phyloP scores from a whole-genome alignment of 768 basidiomycete species.

The Boletus huronensis region DNA sequence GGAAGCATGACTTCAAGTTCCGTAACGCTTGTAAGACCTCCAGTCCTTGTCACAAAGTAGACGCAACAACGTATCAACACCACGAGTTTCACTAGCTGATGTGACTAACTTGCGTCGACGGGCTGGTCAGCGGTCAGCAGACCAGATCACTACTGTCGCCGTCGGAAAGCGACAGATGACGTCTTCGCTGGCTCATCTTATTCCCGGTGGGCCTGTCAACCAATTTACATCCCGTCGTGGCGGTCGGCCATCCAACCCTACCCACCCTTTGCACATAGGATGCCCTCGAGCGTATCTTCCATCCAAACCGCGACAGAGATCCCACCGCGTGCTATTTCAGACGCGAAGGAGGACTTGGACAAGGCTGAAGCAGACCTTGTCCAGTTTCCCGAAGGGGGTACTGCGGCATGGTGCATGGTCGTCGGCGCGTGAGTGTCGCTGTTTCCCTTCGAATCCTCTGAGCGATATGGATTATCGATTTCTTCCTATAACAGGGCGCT shows the following conservation, averaged over 20 bases:
- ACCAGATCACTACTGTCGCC: too few species aligned
- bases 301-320: not conserved
- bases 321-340: not conserved
- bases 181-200: not conserved
- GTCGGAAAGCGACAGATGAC: not conserved
- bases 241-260: not conserved
- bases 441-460: not conserved
- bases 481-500: constrained; percentile 22
- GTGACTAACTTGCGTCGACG: not conserved
- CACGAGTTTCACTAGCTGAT: too few species aligned
- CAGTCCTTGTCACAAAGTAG: too few species aligned
- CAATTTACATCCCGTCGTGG: not conserved
- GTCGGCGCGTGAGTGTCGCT: constrained; percentile 22
- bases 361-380: not conserved
- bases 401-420: constrained; percentile 26
- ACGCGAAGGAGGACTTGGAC: not conserved
- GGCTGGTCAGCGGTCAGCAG: not conserved
- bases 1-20: too few species aligned
- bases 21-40: too few species aligned
- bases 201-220: not conserved
- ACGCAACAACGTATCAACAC: too few species aligned
- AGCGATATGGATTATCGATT: not conserved
- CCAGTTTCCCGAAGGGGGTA: constrained; percentile 29
- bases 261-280: not conserved
- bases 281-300: constrained; percentile 7